Evolutionary conservation across 306 rosid species (phyloP).

Genomic region (Rosa persica): DNA sequence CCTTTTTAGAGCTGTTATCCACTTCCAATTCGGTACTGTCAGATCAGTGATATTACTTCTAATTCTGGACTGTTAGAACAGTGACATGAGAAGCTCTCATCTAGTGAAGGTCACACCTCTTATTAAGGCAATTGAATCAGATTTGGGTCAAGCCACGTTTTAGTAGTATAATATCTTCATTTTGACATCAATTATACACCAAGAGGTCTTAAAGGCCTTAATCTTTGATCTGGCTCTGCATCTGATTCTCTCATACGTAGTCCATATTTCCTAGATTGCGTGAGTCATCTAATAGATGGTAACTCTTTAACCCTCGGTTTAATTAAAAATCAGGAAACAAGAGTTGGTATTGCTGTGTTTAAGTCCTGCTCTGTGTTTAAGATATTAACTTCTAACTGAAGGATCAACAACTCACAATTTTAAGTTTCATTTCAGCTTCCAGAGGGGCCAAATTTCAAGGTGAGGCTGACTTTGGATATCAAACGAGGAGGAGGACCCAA

Average conservation of each 20-base stretch:
- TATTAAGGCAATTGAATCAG: background rate
- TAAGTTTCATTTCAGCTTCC: constrained; percentile 46
- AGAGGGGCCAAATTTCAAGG: constrained; percentile 62
- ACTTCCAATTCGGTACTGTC: background rate
- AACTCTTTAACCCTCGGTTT: background rate
- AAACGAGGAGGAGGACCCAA: constrained; percentile 60
- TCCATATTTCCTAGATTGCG: background rate
- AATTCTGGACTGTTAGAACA: background rate
- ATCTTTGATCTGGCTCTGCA: background rate
- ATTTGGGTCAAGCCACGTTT: background rate
- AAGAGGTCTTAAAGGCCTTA: background rate
- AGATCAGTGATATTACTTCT: background rate
- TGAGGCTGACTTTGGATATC: constrained; percentile 47
- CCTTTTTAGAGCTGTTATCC: background rate
- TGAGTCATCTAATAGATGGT: background rate
- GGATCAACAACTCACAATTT: background rate
- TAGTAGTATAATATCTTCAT: background rate
- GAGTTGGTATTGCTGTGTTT: background rate
- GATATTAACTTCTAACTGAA: background rate
- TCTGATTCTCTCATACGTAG: background rate
- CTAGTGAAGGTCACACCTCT: background rate
- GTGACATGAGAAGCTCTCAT: background rate
- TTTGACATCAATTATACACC: background rate
- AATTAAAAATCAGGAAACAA: background rate
- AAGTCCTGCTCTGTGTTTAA: background rate